Evolutionary conservation across 2,329 filamentous ascomycete species (phyloP).

Genomic region (Thyridium curvatum): DNA sequence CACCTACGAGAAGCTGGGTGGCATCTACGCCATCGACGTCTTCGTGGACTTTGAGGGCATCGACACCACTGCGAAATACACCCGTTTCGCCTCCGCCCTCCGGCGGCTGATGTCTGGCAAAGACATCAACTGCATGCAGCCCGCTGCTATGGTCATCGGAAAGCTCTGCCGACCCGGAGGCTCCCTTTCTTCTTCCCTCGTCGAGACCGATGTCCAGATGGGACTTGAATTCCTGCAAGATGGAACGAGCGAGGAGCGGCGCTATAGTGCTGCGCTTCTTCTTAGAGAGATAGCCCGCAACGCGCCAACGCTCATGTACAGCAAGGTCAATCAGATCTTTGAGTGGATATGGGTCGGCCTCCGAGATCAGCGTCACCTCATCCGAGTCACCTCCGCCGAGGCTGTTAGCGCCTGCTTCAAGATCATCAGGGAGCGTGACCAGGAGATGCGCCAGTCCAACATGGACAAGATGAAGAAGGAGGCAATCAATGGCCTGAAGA

Average conservation of each 20-base stretch:
- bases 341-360: conserved; percentile 95
- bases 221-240: conserved; percentile 96
- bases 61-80: conserved; percentile 88
- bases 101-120: conserved; percentile 84
- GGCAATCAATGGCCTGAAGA: conserved; percentile 70
- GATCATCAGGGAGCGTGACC: conserved; percentile 90
- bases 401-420: conserved; percentile 93
- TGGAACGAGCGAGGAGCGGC: conserved; percentile 84
- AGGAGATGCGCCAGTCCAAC: conserved; percentile 78
- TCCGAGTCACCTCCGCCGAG: conserved; percentile 85
- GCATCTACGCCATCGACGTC: conserved; percentile 84
- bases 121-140: conserved; percentile 84
- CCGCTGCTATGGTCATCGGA: conserved; percentile 82
- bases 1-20: conserved; percentile 81
- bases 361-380: conserved; percentile 82
- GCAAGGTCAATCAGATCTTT: conserved; percentile 90
- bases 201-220: conserved; percentile 94
- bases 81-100: conserved; percentile 86
- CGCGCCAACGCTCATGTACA: conserved; percentile 91
- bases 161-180: conserved; percentile 89
- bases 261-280: conserved; percentile 88
- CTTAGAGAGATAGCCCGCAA: conserved; percentile 86
- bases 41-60: conserved; percentile 96
- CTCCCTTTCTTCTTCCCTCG: conserved; percentile 87
- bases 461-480: conserved; percentile 89